phyloP scores from a whole-genome alignment of 306 rosid genomes.

The Lathyrus tuberosus region DNA sequence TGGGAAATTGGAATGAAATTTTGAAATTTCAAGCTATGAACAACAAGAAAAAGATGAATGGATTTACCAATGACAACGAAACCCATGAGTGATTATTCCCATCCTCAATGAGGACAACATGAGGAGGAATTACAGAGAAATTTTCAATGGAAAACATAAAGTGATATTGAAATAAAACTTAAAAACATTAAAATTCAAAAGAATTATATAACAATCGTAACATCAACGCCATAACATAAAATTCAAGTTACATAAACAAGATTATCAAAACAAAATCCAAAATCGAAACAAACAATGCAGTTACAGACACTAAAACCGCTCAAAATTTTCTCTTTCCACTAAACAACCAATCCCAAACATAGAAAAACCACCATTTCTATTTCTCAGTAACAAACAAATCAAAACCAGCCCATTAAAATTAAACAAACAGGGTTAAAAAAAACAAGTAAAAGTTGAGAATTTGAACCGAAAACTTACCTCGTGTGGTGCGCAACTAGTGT shows the following conservation, averaged over 20 bases:
- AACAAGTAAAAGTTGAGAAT: not conserved
- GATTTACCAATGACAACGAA: constrained; percentile 43
- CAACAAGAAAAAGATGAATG: constrained; percentile 9
- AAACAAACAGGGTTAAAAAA: constrained; percentile 2
- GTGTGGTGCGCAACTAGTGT: constrained; percentile 45
- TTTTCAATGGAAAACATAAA: constrained; percentile 23
- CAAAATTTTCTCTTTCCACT: not conserved
- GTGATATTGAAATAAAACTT: constrained; percentile 11
- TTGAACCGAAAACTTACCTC: constrained; percentile 53
- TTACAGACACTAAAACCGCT: constrained; percentile 36
- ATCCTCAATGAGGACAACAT: constrained; percentile 38
- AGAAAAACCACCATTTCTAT: constrained; percentile 21
- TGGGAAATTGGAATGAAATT: not conserved
- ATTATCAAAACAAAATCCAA: constrained; percentile 11
- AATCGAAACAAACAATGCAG: constrained; percentile 18
- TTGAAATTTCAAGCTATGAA: constrained; percentile 16
- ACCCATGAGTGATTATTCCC: constrained; percentile 34
- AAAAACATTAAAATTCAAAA: not conserved
- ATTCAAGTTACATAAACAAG: constrained; percentile 16
- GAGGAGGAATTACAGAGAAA: constrained; percentile 28
- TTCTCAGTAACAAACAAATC: constrained; percentile 41
- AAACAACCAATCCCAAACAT: constrained; percentile 29
- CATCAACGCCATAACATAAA: constrained; percentile 1
- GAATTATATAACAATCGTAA: not conserved
- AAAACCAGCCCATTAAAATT: constrained; percentile 15